These are phyloP conservation scores for Solanum sejunctum DNA, from an alignment of 257 asterid species.

Conservation along the genomic window DNA sequence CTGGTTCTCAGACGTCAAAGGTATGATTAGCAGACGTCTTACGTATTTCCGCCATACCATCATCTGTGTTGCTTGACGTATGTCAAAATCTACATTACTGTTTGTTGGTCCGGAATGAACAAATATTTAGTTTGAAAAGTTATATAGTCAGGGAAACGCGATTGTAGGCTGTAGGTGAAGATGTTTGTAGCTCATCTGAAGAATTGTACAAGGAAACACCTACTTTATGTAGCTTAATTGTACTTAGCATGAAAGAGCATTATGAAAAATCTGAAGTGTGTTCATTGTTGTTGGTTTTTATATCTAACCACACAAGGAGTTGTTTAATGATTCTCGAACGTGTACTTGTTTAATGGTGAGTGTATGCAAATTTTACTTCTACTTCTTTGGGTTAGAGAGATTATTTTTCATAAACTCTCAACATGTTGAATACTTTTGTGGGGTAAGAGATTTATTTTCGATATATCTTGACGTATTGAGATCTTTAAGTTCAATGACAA, in stretches of 20 bases:
- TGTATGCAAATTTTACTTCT: not conserved
- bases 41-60: conserved; percentile 4
- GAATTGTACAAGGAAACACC: not conserved
- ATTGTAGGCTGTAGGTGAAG: not conserved
- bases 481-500: not conserved
- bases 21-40: conserved; percentile 25
- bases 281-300: not conserved
- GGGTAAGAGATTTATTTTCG: too few species aligned
- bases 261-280: not conserved
- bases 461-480: too few species aligned
- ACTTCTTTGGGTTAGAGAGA: too few species aligned
- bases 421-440: too few species aligned
- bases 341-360: not conserved
- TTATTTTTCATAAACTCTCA: too few species aligned
- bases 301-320: not conserved
- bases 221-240: not conserved
- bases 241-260: not conserved
- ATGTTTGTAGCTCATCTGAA: not conserved
- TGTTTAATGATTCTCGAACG: not conserved
- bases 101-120: not conserved
- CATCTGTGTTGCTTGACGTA: conserved; percentile 8
- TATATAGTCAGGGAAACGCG: not conserved
- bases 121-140: not conserved
- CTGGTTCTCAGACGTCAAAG: conserved; percentile 24
- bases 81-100: not conserved